Percentiles rank a stretch among this genome's conserved stretches.
Conservation (phyloP, 345 rosid species). For the Erucastrum elatum region DNA sequence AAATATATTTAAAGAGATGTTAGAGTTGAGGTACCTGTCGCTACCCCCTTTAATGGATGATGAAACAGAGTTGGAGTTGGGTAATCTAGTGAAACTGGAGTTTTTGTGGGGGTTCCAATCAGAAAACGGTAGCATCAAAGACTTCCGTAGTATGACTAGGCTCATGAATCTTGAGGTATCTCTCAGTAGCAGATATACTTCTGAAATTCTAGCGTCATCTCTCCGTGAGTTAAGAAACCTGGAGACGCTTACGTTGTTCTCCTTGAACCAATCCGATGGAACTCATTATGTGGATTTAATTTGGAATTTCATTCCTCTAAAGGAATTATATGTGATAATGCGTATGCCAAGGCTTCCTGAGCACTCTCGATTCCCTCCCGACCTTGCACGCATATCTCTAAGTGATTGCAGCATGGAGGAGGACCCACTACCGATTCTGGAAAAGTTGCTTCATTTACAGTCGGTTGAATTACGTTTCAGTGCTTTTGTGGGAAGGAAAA, state of each 20-base stretch:
- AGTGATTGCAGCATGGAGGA: constrained; percentile 30
- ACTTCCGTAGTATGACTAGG: constrained; percentile 19
- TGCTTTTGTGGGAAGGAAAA: constrained; percentile 26
- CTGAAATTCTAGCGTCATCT: constrained; percentile 5
- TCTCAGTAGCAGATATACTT: neutral
- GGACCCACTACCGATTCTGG: constrained; percentile 50
- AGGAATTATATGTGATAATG: constrained; percentile 8
- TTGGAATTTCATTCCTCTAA: constrained; percentile 24
- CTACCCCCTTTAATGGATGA: neutral
- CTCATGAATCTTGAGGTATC: neutral
- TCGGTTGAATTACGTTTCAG: neutral
- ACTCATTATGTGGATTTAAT: neutral
- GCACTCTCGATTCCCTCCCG: constrained; percentile 6
- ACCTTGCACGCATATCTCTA: constrained; percentile 37
- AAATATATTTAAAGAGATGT: constrained; percentile 2
- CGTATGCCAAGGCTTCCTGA: constrained; percentile 36
- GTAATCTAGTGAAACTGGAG: constrained; percentile 17
- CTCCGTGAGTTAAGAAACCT: constrained; percentile 5
- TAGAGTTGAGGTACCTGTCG: constrained; percentile 22
- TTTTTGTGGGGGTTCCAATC: neutral
- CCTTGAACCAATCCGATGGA: neutral
- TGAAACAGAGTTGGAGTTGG: constrained; percentile 16
- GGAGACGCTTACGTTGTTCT: neutral
- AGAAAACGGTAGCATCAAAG: neutral
- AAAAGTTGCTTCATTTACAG: constrained; percentile 39